These are phyloP conservation scores for Turnera subulata DNA, from an alignment of 345 rosid species.

Conservation along the genomic window DNA sequence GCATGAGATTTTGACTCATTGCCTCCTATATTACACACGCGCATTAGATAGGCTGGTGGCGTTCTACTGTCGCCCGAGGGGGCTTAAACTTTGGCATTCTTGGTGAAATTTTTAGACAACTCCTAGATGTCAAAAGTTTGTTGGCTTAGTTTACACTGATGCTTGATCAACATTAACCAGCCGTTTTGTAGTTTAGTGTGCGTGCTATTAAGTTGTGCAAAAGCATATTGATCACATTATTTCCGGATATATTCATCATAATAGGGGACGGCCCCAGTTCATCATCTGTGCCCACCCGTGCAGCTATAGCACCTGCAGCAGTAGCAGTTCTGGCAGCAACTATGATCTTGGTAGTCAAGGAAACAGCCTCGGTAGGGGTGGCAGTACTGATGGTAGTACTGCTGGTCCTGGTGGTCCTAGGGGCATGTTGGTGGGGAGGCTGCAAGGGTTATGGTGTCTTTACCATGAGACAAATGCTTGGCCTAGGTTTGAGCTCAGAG, in stretches of 20 bases:
- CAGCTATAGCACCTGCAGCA: conserved; percentile 65
- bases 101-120: too few relatives aligned
- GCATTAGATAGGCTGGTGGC: too few relatives aligned
- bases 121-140: too few relatives aligned
- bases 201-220: neutral
- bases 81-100: too few relatives aligned
- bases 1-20: too few relatives aligned
- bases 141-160: neutral
- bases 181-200: too few relatives aligned
- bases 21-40: too few relatives aligned
- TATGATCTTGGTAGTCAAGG: conserved; percentile 62
- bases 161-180: conserved; percentile 1
- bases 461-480: conserved; percentile 48
- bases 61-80: too few relatives aligned
- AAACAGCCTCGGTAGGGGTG: conserved; percentile 63
- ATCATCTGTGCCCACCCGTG: conserved; percentile 74
- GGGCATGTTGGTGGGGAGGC: conserved; percentile 80
- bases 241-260: conserved; percentile 63
- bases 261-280: conserved; percentile 87
- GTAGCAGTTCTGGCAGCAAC: conserved; percentile 74
- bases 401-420: conserved; percentile 61
- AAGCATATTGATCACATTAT: conserved; percentile 20
- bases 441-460: conserved; percentile 67
- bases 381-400: conserved; percentile 51
- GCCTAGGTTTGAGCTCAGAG: conserved; percentile 54